A percentile compares a stretch with the other conserved stretches of the same genome.
These are phyloP conservation scores for Saccharomyces hybrid DNA, from an alignment of 1,139 yeast genomes.

Conservation along the genomic window DNA sequence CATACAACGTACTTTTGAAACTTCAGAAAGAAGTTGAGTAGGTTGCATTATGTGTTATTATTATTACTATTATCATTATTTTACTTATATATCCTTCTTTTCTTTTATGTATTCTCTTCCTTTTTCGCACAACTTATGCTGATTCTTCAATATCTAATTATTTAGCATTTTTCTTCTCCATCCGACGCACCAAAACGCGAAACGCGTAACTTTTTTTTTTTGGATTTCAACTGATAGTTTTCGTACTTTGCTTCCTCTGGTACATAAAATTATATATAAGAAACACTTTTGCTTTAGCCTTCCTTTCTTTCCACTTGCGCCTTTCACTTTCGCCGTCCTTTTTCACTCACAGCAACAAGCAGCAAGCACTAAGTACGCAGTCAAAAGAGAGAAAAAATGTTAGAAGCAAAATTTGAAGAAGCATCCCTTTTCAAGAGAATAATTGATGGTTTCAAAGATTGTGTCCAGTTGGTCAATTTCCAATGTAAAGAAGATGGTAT, in stretches of 20 bases:
- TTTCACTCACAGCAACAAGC: not conserved
- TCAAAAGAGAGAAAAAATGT: constrained; percentile 42
- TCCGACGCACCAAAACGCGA: not conserved
- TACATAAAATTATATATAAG: not conserved
- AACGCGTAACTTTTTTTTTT: not conserved
- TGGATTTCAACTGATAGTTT: not conserved
- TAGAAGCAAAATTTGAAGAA: constrained; percentile 95
- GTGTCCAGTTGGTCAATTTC: constrained; percentile 91
- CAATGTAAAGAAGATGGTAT: constrained; percentile 94
- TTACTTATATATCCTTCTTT: constrained; percentile 1
- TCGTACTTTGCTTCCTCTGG: not conserved
- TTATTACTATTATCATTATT: not conserved
- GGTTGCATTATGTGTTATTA: not conserved
- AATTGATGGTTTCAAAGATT: constrained; percentile 87
- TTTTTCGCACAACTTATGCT: not conserved
- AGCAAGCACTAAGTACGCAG: not conserved
- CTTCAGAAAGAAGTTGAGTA: not conserved
- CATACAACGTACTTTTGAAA: not conserved
- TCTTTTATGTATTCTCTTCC: not conserved
- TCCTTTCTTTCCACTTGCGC: not conserved
- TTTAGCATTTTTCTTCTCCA: not conserved
- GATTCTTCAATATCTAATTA: not conserved
- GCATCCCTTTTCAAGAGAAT: constrained; percentile 87
- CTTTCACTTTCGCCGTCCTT: not conserved
- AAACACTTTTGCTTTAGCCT: constrained; percentile 2